Evolutionary conservation across 441 rosid genomes (phyloP).

Genomic region (Populus tomentosa): DNA sequence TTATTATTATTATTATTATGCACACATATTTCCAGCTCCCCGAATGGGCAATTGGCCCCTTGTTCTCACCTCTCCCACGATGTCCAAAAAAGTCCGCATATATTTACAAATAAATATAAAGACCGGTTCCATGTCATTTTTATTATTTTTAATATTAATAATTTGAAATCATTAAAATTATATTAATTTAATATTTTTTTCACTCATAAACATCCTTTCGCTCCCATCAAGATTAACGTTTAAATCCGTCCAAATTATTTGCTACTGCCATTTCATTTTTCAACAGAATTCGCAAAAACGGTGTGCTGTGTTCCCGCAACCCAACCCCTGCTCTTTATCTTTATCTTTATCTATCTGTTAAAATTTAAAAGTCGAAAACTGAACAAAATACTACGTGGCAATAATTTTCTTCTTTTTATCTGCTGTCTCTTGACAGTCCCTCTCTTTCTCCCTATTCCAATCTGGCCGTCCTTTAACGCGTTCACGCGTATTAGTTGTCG

Average conservation of each 20-base stretch:
- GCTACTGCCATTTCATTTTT: background rate
- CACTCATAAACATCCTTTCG: background rate
- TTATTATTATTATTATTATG: background rate
- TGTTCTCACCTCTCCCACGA: background rate
- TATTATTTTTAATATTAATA: too few species aligned
- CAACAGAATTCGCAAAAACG: background rate
- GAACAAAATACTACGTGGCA: background rate
- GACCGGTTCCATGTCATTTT: background rate
- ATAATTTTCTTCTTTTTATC: background rate
- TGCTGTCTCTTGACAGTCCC: background rate
- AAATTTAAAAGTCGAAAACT: background rate
- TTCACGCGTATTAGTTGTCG: constrained; percentile 59
- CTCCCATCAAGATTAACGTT: background rate
- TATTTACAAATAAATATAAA: background rate
- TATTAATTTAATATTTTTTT: too few species aligned
- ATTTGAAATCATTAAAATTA: too few species aligned
- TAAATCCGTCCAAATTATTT: too few species aligned
- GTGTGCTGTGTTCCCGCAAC: background rate
- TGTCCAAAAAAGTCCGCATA: background rate
- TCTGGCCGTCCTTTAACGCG: constrained; percentile 41
- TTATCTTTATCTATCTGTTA: background rate
- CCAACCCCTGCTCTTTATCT: too few species aligned
- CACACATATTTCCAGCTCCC: background rate
- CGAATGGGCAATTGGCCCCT: background rate
- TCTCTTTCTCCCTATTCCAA: background rate